Percentiles rank a stretch among this genome's conserved stretches.
These are phyloP conservation scores for Beta corolliflora DNA, from an alignment of 179 eudicot genomes.

Conservation along the genomic window DNA sequence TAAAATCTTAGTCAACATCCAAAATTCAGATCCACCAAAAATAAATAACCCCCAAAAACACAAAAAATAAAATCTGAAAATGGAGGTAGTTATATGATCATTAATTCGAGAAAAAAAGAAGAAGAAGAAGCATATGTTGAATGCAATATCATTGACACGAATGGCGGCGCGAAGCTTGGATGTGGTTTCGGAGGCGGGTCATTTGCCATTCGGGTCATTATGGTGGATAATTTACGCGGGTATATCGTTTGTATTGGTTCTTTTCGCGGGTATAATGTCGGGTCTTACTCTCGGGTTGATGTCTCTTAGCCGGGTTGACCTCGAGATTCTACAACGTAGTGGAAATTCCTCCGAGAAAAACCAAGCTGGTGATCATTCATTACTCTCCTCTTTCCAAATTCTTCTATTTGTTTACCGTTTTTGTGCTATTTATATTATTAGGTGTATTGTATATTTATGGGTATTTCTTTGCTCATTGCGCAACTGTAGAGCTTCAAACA, in stretches of 20 bases:
- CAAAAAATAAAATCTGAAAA: neutral
- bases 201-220: constrained; percentile 36
- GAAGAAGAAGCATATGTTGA: constrained; percentile 28
- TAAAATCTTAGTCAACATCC: no score
- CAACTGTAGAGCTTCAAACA: no score
- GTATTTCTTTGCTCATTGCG: no score
- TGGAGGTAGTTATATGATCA: neutral
- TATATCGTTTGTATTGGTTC: constrained; percentile 34
- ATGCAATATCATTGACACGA: constrained; percentile 14
- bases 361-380: constrained; percentile 38
- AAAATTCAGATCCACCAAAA: no score
- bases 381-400: neutral
- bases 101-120: neutral
- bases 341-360: constrained; percentile 44
- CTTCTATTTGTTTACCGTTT: no score
- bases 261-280: constrained; percentile 55
- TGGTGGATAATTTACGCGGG: constrained; percentile 51
- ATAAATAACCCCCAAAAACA: no score
- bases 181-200: neutral
- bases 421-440: no score
- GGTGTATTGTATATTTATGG: no score
- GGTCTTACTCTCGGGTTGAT: constrained; percentile 51
- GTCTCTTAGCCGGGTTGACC: constrained; percentile 52
- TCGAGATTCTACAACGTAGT: constrained; percentile 48
- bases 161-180: constrained; percentile 15